Conservation (phyloP, 2,329 filamentous ascomycete species). For the Arthrinium puccinioides region DNA sequence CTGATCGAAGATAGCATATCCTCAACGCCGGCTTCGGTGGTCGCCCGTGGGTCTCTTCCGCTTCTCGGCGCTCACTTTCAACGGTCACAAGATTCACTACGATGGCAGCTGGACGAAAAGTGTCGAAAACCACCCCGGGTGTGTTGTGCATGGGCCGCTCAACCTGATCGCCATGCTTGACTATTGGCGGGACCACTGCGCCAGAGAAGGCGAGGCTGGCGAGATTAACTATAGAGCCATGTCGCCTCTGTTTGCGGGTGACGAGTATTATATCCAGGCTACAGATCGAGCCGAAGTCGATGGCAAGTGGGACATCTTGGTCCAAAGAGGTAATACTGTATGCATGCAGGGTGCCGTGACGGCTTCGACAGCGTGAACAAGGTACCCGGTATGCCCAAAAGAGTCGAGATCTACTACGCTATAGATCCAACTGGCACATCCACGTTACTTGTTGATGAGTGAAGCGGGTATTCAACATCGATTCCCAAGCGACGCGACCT, state of each 20-base stretch:
- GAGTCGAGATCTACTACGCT: too few relatives aligned
- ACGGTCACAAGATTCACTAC: conserved; percentile 80
- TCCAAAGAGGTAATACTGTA: conserved; percentile 30
- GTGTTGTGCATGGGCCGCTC: conserved; percentile 76
- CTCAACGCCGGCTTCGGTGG: conserved; percentile 29
- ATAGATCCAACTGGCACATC: too few relatives aligned
- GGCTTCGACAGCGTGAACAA: too few relatives aligned
- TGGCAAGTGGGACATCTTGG: conserved; percentile 35
- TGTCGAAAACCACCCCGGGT: conserved; percentile 61
- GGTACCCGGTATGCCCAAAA: too few relatives aligned
- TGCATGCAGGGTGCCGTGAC: conserved; percentile 30
- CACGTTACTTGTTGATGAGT: too few relatives aligned
- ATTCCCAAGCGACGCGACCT: too few relatives aligned
- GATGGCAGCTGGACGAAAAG: conserved; percentile 57
- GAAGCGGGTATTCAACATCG: too few relatives aligned
- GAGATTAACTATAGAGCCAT: conserved; percentile 60
- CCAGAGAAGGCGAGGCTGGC: conserved; percentile 18
- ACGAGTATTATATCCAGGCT: conserved; percentile 53
- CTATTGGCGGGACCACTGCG: conserved; percentile 49
- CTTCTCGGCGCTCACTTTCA: conserved; percentile 80
- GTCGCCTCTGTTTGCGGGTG: conserved; percentile 62
- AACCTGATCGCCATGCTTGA: conserved; percentile 67
- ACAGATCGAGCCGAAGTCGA: conserved; percentile 25
- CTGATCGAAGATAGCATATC: conserved; percentile 10
- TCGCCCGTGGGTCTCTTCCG: conserved; percentile 58